Conservation (phyloP, 192 early-diverging fungal species). For the Chytriomyces sp. region DNA sequence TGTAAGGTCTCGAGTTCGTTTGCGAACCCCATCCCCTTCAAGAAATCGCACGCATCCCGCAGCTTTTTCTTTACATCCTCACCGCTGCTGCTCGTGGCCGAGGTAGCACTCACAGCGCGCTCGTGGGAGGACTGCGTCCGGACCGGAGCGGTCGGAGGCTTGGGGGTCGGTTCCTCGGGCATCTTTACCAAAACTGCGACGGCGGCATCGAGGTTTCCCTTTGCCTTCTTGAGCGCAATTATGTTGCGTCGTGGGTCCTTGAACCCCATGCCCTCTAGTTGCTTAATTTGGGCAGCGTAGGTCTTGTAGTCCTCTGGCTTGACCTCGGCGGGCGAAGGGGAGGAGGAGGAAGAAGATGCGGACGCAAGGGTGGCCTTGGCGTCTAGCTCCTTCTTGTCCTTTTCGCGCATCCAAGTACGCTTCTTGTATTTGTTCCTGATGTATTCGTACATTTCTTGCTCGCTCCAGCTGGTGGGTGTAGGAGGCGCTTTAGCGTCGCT, state of each 20-base stretch:
- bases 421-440: slow-evolving; percentile 92
- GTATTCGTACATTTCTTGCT: slow-evolving; percentile 79
- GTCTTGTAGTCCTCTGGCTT: slow-evolving; percentile 10
- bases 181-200: slow-evolving; percentile 58
- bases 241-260: slow-evolving; percentile 67
- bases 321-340: not conserved
- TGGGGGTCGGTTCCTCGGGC: not conserved
- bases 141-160: not conserved
- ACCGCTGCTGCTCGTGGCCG: slow-evolving; percentile 35
- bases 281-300: slow-evolving; percentile 33
- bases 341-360: not conserved
- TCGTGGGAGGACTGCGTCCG: not conserved
- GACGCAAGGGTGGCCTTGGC: not conserved
- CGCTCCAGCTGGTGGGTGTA: not conserved
- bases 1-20: slow-evolving; percentile 66
- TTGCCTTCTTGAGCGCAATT: slow-evolving; percentile 66
- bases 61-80: slow-evolving; percentile 45
- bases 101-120: too few species aligned
- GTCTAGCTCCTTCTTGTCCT: not conserved
- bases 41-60: slow-evolving; percentile 42
- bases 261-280: slow-evolving; percentile 77
- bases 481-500: not conserved
- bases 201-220: slow-evolving; percentile 72
- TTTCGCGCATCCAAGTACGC: slow-evolving; percentile 45
- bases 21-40: slow-evolving; percentile 73